Base-by-base conservation (phyloP, 139 green algal genomes). In the Tetradesmus obliquus region DNA sequence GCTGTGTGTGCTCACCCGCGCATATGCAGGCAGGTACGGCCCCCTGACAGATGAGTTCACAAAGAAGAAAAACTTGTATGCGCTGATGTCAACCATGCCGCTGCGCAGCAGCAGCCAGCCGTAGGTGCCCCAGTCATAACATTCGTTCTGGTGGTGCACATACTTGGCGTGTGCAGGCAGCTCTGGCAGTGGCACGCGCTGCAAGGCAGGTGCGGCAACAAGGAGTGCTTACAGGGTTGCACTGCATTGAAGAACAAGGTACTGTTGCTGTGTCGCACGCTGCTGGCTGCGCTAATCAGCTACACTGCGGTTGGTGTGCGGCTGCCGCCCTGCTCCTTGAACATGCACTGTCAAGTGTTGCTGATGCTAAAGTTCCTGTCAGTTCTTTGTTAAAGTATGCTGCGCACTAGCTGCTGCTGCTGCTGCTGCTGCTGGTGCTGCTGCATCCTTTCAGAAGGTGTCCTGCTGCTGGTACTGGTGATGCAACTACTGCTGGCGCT, bases 101-200 rank as follows among this genome's bases (percentile, higher is more conserved):
- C 94, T 85, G 12, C 45, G 93, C 3, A 90, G 58, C 72, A 98
- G 92, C 66, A 98, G 88, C 96, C 96, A 98, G 19, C 96, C 96
- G 17, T 97, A 96, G 2, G 95, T 97, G 74, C 96, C 96, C 93
- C 96, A 97, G 91, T 98, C 96, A 74, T 97, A 98, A 93, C 96
- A 98, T 57, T 96, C 92, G 84, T 98, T 98, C 2, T 90, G 69
- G 84, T 98, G 96, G 32, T 74, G 85, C 51, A 97, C 90, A 86
- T 97, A 97, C 22, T 87, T 92, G 1, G 95, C 95, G 84, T 98
- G 95, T 24, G 74, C 8, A 3, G 95, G 96, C 53, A 98, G 91
- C 5, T 76, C 45, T 12, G 95, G 95, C 45, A 97, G 90, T 24
- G 90, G 55, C 1, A 92, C 55, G 6, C 74, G 24, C 92, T 93